These are phyloP conservation scores for Trifolium fragiferum DNA, from an alignment of 306 rosid genomes.

Conservation along the genomic window DNA sequence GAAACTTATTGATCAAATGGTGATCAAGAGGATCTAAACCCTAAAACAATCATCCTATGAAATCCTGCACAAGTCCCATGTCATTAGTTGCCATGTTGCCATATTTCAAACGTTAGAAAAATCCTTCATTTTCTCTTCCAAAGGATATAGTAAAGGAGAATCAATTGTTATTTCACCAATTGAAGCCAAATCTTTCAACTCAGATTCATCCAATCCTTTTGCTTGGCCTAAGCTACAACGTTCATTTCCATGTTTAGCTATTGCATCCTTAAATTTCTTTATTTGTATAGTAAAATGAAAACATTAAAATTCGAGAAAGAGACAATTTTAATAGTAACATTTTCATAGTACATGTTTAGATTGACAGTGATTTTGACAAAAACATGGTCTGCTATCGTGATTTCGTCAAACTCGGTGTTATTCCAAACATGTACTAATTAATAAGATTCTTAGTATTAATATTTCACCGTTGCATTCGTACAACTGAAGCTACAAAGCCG, in stretches of 20 bases:
- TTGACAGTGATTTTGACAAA: background rate
- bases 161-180: conserved; percentile 50
- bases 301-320: background rate
- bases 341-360: too few species aligned
- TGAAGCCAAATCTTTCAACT: conserved; percentile 56
- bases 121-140: conserved; percentile 40
- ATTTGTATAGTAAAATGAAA: conserved; percentile 48
- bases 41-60: conserved; percentile 27
- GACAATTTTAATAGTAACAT: too few species aligned
- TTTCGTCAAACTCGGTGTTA: background rate
- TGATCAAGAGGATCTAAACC: background rate
- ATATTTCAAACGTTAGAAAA: conserved; percentile 45
- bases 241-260: conserved; percentile 55
- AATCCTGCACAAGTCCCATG: conserved; percentile 42
- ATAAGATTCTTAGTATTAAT: background rate
- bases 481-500: conserved; percentile 85
- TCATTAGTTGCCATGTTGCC: background rate
- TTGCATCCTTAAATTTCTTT: conserved; percentile 82
- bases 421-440: too few species aligned
- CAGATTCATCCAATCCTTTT: conserved; percentile 73
- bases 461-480: conserved; percentile 67
- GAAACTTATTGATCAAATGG: too few species aligned
- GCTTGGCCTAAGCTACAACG: conserved; percentile 69
- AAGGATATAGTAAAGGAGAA: conserved; percentile 36
- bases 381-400: background rate